These are phyloP conservation scores for Sutorius australiensis DNA, from an alignment of 768 basidiomycete species.

Conservation along the genomic window DNA sequence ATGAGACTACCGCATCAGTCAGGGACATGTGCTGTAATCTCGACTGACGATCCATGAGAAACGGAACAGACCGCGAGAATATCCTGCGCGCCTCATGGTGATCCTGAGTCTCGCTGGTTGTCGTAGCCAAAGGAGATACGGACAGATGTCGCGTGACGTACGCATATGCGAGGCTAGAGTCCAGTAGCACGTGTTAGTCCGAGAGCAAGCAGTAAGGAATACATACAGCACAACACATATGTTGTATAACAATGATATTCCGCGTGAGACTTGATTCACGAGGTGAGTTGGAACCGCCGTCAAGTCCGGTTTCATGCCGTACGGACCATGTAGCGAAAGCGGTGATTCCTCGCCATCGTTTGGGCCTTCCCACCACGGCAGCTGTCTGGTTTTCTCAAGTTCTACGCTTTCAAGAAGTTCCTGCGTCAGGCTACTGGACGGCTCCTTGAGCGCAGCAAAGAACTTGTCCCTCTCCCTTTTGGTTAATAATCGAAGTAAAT, in stretches of 20 bases:
- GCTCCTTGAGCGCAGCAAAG: conserved; percentile 53
- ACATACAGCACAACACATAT: conserved; percentile 65
- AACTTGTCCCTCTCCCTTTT: conserved; percentile 61
- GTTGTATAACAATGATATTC: conserved; percentile 60
- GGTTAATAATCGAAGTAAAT: conserved; percentile 59
- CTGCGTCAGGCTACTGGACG: conserved; percentile 56
- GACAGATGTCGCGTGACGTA: conserved; percentile 62
- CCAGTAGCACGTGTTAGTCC: neutral
- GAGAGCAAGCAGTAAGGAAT: neutral
- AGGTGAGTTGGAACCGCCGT: conserved; percentile 47
- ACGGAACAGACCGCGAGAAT: conserved; percentile 56
- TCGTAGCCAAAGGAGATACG: conserved; percentile 50
- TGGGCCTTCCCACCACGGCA: conserved; percentile 72
- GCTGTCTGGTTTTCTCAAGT: conserved; percentile 42
- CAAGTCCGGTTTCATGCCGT: conserved; percentile 40
- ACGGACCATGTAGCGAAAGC: conserved; percentile 9
- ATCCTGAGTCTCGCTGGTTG: conserved; percentile 40
- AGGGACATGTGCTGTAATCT: conserved; percentile 50
- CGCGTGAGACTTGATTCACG: conserved; percentile 35
- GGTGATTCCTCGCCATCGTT: conserved; percentile 1
- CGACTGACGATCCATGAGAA: conserved; percentile 59
- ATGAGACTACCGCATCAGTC: conserved; percentile 50
- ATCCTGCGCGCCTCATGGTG: conserved; percentile 43
- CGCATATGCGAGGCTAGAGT: conserved; percentile 60
- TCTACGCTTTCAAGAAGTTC: conserved; percentile 58